Conservation (phyloP, 495 filamentous ascomycete genomes). For the Talaromyces liani region DNA sequence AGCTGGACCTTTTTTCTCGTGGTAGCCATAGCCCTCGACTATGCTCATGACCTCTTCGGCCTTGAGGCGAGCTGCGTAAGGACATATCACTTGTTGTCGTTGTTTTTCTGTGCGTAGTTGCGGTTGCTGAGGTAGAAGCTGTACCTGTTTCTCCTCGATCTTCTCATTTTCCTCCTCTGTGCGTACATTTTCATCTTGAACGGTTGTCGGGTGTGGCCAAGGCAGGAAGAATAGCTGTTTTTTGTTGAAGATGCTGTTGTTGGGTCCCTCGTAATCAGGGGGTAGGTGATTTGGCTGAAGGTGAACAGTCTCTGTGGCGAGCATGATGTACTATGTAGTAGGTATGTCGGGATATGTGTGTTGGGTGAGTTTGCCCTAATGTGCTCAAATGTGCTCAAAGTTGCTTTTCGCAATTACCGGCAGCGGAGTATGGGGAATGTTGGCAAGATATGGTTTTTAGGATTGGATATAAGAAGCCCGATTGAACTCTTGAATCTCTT, state of each 20-base stretch:
- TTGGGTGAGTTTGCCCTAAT: background rate
- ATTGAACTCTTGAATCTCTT: background rate
- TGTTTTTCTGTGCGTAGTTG: background rate
- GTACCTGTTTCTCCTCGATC: background rate
- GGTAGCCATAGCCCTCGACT: background rate
- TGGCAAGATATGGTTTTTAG: background rate
- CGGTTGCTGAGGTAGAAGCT: background rate
- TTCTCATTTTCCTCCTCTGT: background rate
- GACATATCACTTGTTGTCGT: background rate
- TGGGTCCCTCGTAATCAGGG: background rate
- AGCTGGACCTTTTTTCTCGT: background rate
- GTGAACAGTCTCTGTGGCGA: background rate
- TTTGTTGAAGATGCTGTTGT: background rate
- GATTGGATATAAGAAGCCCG: background rate
- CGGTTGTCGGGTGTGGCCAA: background rate
- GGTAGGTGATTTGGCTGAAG: background rate
- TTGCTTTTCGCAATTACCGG: background rate
- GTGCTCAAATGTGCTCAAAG: background rate
- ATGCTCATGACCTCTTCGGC: constrained; percentile 3
- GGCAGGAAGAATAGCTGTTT: background rate
- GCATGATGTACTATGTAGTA: background rate
- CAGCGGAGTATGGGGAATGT: background rate
- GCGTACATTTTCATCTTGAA: background rate
- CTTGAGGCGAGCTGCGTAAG: background rate
- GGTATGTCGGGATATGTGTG: background rate